Evolutionary conservation across 1,284 basidiomycete species (phyloP).

Genomic region (Trichosporon sp.): DNA sequence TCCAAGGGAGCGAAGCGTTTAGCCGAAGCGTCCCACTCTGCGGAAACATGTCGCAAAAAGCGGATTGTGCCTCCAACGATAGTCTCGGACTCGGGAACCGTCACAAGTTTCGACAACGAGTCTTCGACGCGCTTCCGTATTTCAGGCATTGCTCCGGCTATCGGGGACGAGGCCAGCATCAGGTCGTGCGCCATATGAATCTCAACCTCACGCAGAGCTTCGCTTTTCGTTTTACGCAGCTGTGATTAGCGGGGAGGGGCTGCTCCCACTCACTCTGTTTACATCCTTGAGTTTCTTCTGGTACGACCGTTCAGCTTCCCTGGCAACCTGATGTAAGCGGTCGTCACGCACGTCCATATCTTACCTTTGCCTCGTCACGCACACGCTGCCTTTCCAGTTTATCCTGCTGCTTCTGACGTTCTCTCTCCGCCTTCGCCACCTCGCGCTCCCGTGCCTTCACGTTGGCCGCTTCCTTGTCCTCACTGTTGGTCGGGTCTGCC

Average conservation of each 20-base stretch:
- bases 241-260: constrained; percentile 11
- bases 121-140: constrained; percentile 34
- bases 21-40: constrained; percentile 28
- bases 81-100: constrained; percentile 27
- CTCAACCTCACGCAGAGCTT: constrained; percentile 44
- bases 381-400: constrained; percentile 31
- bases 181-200: constrained; percentile 45
- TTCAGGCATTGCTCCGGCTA: constrained; percentile 42
- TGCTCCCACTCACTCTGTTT: constrained; percentile 2
- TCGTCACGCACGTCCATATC: background rate
- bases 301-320: constrained; percentile 40
- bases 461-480: background rate
- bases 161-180: constrained; percentile 31
- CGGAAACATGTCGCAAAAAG: constrained; percentile 41
- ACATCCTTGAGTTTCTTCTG: constrained; percentile 42
- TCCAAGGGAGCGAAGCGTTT: constrained; percentile 40
- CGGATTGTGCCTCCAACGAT: constrained; percentile 36
- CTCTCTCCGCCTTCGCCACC: background rate
- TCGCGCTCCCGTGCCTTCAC: background rate
- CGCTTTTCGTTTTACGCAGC: constrained; percentile 43
- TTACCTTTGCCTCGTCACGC: constrained; percentile 36
- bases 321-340: constrained; percentile 24
- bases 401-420: constrained; percentile 25
- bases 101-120: constrained; percentile 30
- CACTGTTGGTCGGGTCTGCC: background rate